phyloP scores from a whole-genome alignment of 176 grass and related monocot genomes.

The bread wheat (Triticum aestivum) region IWGSC_CS_RefSeq_v2.1 NC_057799.1:621051132-621051631 shows the following conservation, averaged over 20 bases:
- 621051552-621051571: neutral
- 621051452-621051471: conserved; percentile 70
- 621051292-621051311: conserved; percentile 51
- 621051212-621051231: neutral
- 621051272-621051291: conserved; percentile 58
- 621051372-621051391: neutral
- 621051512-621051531: neutral
- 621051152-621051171: neutral
- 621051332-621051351: neutral
- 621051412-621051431: conserved; percentile 2
- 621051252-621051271: conserved; percentile 44
- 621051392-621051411: neutral
- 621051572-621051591: neutral
- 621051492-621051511: neutral
- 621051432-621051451: conserved; percentile 46
- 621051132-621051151: neutral
- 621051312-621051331: conserved; percentile 22
- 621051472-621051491: conserved; percentile 46
- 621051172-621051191: neutral
- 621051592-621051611: conserved; percentile 1
- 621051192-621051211: neutral
- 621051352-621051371: neutral
- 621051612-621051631: neutral
- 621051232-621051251: neutral
- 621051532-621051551: neutral